Evolutionary conservation across 176 grass and related monocot genomes (phyloP).

Genomic region (Aegilops longissima): DNA sequence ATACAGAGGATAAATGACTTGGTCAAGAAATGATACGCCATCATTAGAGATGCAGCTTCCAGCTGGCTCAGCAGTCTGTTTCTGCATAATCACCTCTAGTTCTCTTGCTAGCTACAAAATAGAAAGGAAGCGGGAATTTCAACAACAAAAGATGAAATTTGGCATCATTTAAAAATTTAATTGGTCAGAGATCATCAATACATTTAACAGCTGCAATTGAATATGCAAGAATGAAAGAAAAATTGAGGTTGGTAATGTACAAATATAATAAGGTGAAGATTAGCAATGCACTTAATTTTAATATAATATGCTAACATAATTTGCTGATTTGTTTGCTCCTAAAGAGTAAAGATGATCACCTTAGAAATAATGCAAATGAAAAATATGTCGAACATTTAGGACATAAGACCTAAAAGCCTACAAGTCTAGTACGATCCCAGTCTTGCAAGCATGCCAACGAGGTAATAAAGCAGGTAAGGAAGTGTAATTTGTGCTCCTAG

Average conservation of each 20-base stretch:
- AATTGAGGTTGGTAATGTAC: too few species aligned
- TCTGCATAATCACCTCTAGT: conserved; percentile 65
- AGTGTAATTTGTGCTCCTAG: background rate
- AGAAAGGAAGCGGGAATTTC: conserved; percentile 24
- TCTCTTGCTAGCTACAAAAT: conserved; percentile 74
- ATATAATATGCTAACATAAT: background rate
- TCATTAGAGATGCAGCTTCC: conserved; percentile 59
- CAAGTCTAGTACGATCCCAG: too few species aligned
- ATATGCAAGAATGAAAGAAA: too few species aligned
- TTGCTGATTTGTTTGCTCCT: background rate
- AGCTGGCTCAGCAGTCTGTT: conserved; percentile 54
- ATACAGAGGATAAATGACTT: conserved; percentile 86
- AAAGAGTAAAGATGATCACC: background rate
- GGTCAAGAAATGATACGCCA: conserved; percentile 79
- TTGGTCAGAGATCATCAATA: background rate
- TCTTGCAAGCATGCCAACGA: background rate
- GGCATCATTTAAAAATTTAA: background rate
- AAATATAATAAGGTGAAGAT: too few species aligned
- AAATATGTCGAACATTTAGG: background rate
- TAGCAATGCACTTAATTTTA: background rate
- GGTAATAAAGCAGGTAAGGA: background rate
- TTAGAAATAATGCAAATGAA: background rate
- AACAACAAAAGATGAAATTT: conserved; percentile 10
- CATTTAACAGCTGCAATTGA: too few species aligned
- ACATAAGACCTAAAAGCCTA: background rate